Evolutionary conservation across 768 basidiomycete species (phyloP).

Genomic region (Tulasnella sp.): DNA sequence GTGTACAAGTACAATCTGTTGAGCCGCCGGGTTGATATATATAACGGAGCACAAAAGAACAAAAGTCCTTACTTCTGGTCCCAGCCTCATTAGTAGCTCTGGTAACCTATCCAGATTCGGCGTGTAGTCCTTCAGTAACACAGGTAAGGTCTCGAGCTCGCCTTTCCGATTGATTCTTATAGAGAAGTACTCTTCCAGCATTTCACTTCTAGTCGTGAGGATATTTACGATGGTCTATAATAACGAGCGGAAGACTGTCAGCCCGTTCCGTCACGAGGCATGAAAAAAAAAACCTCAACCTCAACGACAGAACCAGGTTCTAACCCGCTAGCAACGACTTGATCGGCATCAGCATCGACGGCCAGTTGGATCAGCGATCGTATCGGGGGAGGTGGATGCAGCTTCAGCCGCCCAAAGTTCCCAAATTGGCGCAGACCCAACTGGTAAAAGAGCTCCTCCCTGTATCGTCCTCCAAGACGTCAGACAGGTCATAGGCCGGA

Average conservation of each 20-base stretch:
- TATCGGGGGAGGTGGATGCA: conserved; percentile 74
- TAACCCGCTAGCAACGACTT: conserved; percentile 39
- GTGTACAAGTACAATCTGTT: not conserved
- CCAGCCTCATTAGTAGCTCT: conserved; percentile 78
- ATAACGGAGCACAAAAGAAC: not conserved
- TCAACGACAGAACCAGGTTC: conserved; percentile 55
- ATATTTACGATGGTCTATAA: conserved; percentile 53
- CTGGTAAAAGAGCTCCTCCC: conserved; percentile 94
- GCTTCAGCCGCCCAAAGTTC: conserved; percentile 57
- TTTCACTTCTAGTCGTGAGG: conserved; percentile 53
- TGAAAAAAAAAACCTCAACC: no score
- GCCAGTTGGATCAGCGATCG: conserved; percentile 66
- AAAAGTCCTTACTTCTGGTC: conserved; percentile 57
- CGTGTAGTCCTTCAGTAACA: conserved; percentile 76
- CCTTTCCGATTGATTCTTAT: conserved; percentile 59
- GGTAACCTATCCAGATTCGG: conserved; percentile 89
- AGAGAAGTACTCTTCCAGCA: conserved; percentile 90
- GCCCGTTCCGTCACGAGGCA: no score
- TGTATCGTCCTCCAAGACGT: conserved; percentile 26
- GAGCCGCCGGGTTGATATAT: not conserved
- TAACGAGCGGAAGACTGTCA: not conserved
- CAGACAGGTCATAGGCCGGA: no score
- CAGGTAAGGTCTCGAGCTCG: conserved; percentile 62
- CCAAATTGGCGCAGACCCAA: conserved; percentile 88
- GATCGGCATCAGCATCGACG: conserved; percentile 52